Percentiles rank a stretch among this genome's conserved stretches.
Conservation (phyloP, 2,329 filamentous ascomycete species). For the Verticillium nubilum region DNA sequence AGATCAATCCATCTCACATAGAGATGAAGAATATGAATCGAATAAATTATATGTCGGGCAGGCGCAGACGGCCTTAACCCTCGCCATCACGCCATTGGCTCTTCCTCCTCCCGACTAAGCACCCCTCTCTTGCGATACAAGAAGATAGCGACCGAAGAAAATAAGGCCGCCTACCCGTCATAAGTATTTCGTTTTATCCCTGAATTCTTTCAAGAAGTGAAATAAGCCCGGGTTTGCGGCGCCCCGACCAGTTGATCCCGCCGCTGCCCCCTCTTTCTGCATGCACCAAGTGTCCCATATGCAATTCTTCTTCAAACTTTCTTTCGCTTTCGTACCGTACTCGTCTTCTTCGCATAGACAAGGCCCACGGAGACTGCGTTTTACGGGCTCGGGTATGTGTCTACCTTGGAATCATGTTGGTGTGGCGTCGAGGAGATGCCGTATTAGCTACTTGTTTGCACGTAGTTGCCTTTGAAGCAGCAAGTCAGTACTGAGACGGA, state of each 20-base stretch:
- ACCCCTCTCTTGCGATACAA: neutral
- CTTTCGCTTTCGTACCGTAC: neutral
- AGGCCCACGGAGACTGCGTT: neutral
- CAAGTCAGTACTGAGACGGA: constrained; percentile 16
- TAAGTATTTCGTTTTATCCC: neutral
- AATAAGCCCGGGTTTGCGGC: neutral
- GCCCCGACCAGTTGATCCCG: neutral
- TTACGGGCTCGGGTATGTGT: neutral
- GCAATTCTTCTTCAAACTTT: constrained; percentile 5
- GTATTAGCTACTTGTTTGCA: constrained; percentile 17
- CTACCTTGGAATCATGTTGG: neutral
- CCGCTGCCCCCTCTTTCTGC: constrained; percentile 11
- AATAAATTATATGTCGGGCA: neutral
- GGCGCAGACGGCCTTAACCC: neutral
- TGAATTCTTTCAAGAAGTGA: neutral
- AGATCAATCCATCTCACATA: too few relatives aligned
- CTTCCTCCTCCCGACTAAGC: neutral
- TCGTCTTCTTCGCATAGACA: constrained; percentile 15
- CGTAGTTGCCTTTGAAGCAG: constrained; percentile 40
- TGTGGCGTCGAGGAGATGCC: neutral
- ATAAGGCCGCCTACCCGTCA: neutral
- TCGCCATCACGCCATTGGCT: neutral
- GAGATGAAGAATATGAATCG: too few relatives aligned
- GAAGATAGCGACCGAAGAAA: neutral
- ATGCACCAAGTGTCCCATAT: constrained; percentile 12